phyloP scores from a whole-genome alignment of 176 grass and related monocot species.

The Rhipidocladum racemiflorum region DNA sequence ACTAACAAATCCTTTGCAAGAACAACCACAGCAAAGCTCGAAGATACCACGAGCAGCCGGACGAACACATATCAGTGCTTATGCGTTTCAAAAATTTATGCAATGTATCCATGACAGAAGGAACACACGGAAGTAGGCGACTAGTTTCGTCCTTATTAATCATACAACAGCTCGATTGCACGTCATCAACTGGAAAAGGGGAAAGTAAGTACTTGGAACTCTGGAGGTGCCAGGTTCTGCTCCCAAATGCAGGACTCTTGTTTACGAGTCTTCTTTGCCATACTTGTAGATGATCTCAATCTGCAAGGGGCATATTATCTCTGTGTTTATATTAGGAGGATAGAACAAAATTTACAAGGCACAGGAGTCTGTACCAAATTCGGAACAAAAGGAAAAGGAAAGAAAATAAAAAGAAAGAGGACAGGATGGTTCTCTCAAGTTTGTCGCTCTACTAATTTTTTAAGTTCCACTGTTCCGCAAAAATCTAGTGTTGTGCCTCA shows the following conservation, averaged over 20 bases:
- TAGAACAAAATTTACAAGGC: too few relatives aligned
- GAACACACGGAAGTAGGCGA: not conserved
- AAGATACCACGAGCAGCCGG: too few relatives aligned
- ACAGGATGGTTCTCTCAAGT: too few relatives aligned
- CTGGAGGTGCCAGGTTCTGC: conserved; percentile 31
- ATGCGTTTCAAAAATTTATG: not conserved
- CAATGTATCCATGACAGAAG: conserved; percentile 18
- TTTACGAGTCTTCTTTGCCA: conserved; percentile 70
- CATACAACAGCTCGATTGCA: conserved; percentile 27
- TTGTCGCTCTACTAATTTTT: too few relatives aligned
- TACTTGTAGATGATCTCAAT: conserved; percentile 90
- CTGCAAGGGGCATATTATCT: conserved; percentile 37
- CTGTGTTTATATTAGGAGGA: too few relatives aligned
- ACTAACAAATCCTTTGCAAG: not conserved
- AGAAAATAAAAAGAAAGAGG: too few relatives aligned
- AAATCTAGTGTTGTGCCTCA: too few relatives aligned
- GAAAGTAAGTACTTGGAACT: conserved; percentile 20
- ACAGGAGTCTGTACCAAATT: too few relatives aligned
- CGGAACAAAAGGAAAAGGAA: too few relatives aligned
- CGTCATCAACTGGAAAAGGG: conserved; percentile 22
- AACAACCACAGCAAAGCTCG: not conserved
- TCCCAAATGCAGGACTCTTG: conserved; percentile 1
- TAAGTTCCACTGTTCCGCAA: too few relatives aligned
- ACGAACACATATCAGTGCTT: not conserved
- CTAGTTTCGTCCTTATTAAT: conserved; percentile 43